phyloP scores from a whole-genome alignment of 208 protist species.

The Trypanosoma cruzi region DNA sequence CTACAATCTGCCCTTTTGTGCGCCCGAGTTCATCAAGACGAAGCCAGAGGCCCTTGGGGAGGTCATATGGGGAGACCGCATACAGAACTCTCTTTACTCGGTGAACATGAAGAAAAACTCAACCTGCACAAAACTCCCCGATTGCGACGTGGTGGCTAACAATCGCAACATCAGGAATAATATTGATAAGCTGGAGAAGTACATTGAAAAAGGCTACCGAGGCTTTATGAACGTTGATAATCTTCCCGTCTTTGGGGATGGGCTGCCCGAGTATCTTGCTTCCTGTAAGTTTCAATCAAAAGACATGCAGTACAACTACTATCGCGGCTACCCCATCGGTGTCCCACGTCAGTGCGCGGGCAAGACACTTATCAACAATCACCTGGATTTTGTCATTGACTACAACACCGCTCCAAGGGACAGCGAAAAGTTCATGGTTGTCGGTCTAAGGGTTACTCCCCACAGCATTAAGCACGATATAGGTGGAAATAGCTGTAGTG shows the following conservation, averaged over 20 bases:
- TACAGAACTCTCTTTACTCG: conserved; percentile 71
- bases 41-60: conserved; percentile 68
- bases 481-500: conserved; percentile 22
- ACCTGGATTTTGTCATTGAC: conserved; percentile 75
- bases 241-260: conserved; percentile 51
- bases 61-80: conserved; percentile 81
- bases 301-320: conserved; percentile 30
- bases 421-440: conserved; percentile 57
- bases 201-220: conserved; percentile 80
- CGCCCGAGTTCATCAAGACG: conserved; percentile 27
- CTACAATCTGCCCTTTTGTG: conserved; percentile 73
- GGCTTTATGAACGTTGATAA: conserved; percentile 89
- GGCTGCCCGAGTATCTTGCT: background rate
- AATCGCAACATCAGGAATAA: conserved; percentile 32
- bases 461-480: conserved; percentile 41
- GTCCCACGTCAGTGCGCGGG: conserved; percentile 43
- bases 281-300: conserved; percentile 23
- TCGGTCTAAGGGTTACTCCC: conserved; percentile 60
- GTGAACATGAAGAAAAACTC: conserved; percentile 52
- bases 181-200: conserved; percentile 35
- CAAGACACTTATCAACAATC: conserved; percentile 71
- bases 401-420: conserved; percentile 52
- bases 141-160: conserved; percentile 44
- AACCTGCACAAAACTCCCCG: conserved; percentile 39
- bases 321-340: conserved; percentile 79